Percentiles rank a stretch among this genome's conserved stretches.
Conservation (phyloP, 495 filamentous ascomycete genomes). For the Rostrohypoxylon terebratum region DNA sequence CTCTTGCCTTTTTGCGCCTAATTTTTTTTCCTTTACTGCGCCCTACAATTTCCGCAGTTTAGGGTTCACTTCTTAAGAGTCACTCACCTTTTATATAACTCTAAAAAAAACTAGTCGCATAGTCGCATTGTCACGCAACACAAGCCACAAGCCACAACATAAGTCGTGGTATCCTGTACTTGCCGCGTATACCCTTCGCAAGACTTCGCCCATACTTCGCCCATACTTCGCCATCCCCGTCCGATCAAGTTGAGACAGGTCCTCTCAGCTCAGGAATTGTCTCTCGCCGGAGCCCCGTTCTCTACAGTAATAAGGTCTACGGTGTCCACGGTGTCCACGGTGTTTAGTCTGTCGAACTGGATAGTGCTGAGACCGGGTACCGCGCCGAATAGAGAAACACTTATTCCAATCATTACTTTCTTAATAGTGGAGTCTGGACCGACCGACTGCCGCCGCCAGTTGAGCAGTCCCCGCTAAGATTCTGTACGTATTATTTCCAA, state of each 20-base stretch:
- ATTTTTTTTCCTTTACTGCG: conserved; percentile 8
- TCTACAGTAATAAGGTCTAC: conserved; percentile 16
- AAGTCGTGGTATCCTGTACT: conserved; percentile 1
- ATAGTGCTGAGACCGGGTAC: conserved; percentile 19
- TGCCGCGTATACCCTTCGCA: conserved; percentile 9
- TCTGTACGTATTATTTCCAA: conserved; percentile 24
- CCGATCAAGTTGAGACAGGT: not conserved
- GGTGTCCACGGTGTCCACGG: too few species aligned
- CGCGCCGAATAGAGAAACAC: conserved; percentile 22
- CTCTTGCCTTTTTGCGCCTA: too few species aligned
- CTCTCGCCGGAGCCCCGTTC: conserved; percentile 25
- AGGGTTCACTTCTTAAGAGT: not conserved
- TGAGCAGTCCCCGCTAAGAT: conserved; percentile 12
- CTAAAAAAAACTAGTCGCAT: not conserved
- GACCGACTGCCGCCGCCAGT: conserved; percentile 29
- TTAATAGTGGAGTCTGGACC: conserved; percentile 32
- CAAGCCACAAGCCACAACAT: conserved; percentile 6
- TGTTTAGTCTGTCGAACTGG: conserved; percentile 3
- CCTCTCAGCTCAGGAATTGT: not conserved
- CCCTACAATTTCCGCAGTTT: conserved; percentile 14
- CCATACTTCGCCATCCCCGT: conserved; percentile 7
- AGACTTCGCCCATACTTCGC: not conserved
- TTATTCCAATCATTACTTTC: conserved; percentile 9
- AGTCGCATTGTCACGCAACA: conserved; percentile 11
- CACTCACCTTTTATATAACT: not conserved